Conservation (phyloP, 225 moss, liverwort and hornwort genomes). For the Bryoerythrophyllum caledonicum region DNA sequence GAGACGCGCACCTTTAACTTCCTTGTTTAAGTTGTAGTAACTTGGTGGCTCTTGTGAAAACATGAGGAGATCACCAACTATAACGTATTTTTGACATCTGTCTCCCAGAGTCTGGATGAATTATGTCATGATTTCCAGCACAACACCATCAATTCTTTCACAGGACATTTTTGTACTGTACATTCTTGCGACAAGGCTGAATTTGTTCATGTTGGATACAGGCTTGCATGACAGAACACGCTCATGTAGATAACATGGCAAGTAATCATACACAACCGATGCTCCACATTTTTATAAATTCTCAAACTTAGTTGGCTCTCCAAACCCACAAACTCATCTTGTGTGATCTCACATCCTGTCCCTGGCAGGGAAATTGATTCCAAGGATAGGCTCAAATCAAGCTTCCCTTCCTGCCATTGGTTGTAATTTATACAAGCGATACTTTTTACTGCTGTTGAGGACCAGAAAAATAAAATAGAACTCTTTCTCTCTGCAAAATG, state of each 20-base stretch:
- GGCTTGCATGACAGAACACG: neutral
- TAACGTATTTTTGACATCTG: neutral
- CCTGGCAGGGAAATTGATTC: too few species aligned
- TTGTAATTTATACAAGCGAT: too few species aligned
- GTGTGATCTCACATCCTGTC: neutral
- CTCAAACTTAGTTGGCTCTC: neutral
- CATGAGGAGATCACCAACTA: too few species aligned
- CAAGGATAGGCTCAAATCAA: too few species aligned
- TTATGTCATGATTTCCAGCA: neutral
- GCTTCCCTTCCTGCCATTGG: too few species aligned
- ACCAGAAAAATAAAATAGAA: too few species aligned
- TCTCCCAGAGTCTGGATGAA: neutral
- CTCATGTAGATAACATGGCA: neutral
- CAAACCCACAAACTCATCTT: neutral
- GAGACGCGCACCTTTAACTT: neutral
- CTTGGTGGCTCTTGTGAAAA: neutral
- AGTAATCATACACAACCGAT: neutral
- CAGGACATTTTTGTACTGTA: too few species aligned
- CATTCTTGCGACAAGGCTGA: neutral
- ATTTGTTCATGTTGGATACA: neutral
- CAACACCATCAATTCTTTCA: neutral
- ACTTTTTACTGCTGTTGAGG: too few species aligned
- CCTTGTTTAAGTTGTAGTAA: neutral
- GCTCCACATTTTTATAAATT: neutral
- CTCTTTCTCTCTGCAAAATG: too few species aligned